Base-by-base conservation (phyloP, 129 eudicot species). In the Ambrosia trifida region DNA sequence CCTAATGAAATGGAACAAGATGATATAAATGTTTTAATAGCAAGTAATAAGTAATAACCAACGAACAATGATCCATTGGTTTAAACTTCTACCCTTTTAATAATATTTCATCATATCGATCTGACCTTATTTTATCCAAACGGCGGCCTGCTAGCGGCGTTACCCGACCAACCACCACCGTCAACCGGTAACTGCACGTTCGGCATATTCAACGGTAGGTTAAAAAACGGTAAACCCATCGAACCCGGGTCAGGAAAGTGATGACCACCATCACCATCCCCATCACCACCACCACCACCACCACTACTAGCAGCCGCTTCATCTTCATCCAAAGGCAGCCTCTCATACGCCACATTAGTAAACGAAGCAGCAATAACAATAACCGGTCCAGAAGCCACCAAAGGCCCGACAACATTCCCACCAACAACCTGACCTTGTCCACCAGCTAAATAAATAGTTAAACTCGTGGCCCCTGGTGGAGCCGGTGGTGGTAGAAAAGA, bases 371-470 rank as follows among this genome's bases (percentile, higher is more conserved):
- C 96, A 2, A 90, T 85, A 5, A 87, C 85, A 10, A 90, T 87
- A 3, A 90, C 95, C 8, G 96, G 96, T 5, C 91, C 95, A 2
- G 96, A 78, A 5, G 96, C 96, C 49, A 87, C 78, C 47, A 90
- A 52, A 28, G 93, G 84, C 1, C 96, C 96, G 18, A 81, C 89
- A 11, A 85, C 96, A 56, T 83, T 85, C 7, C 96, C 94, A n/a
- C 91, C 94, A 1, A 87, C 90, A 19, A 87, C 94, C 74, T 87
- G 94, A 1, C 91, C 95, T 76, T 89, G 96, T 53, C 96, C 96
- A 12, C 96, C 93, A 2, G 96, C 96, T 24, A 89, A 75, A 63
- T 89, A 89, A 50, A 89, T 78, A 2, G 90, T 86, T 76, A 89
- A 74, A 63, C 96, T 89, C 17, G 96, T 89, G 9, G 93, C 96